Conservation (phyloP, 306 rosid genomes). For the Inga leiocalycina region DNA sequence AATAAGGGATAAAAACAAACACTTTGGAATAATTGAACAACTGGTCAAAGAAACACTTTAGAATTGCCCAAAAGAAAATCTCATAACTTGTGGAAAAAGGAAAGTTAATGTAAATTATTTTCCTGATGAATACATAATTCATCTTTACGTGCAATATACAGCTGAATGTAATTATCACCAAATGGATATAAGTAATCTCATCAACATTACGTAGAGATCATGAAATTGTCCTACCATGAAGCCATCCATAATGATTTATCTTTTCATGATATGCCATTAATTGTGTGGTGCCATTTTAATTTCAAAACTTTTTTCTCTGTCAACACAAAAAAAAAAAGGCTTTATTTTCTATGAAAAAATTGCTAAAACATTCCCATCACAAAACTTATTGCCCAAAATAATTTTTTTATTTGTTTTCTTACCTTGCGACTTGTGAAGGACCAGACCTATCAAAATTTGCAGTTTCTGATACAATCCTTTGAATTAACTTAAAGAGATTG, state of each 20-base stretch:
- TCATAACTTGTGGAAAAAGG: too few relatives aligned
- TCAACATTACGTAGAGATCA: conserved; percentile 26
- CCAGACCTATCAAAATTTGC: neutral
- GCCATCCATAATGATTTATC: conserved; percentile 35
- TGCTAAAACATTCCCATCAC: too few relatives aligned
- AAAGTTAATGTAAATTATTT: neutral
- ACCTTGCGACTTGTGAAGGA: neutral
- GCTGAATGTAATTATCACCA: conserved; percentile 11
- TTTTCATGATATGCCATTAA: neutral
- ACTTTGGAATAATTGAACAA: too few relatives aligned
- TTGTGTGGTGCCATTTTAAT: neutral
- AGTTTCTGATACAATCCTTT: neutral
- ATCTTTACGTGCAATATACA: neutral
- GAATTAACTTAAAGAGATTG: neutral
- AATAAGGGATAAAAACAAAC: too few relatives aligned
- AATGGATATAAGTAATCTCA: conserved; percentile 26
- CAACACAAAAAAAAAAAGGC: too few relatives aligned
- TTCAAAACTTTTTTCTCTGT: neutral
- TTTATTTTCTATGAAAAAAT: too few relatives aligned
- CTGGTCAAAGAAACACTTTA: too few relatives aligned
- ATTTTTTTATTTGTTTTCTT: too few relatives aligned
- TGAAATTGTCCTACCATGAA: conserved; percentile 38
- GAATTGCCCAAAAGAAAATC: too few relatives aligned
- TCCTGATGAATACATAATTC: neutral
- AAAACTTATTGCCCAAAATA: too few relatives aligned